Evolutionary conservation across 176 grass and related monocot genomes (phyloP).

Genomic region (Raddia distichophylla): DNA sequence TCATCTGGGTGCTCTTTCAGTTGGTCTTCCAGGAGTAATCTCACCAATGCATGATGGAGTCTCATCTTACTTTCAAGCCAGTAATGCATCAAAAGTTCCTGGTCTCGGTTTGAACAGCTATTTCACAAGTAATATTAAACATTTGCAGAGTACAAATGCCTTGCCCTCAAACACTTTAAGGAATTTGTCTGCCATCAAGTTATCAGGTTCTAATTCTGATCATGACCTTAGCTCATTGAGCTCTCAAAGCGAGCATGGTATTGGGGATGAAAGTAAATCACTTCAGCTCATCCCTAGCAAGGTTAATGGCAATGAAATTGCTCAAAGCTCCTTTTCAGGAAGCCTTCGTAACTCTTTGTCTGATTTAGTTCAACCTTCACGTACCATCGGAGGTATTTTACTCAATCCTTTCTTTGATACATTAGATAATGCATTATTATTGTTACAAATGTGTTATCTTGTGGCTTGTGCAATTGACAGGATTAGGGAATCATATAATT

Average conservation of each 20-base stretch:
- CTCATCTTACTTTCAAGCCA: constrained; percentile 45
- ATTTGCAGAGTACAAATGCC: constrained; percentile 44
- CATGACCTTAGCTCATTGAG: constrained; percentile 59
- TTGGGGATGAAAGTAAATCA: constrained; percentile 51
- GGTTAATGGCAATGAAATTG: constrained; percentile 34
- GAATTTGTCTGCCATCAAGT: constrained; percentile 55
- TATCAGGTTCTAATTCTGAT: constrained; percentile 55
- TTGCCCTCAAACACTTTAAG: constrained; percentile 54
- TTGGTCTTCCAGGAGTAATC: constrained; percentile 58
- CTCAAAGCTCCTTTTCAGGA: constrained; percentile 44
- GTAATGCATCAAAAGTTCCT: constrained; percentile 46
- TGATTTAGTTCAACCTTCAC: constrained; percentile 47
- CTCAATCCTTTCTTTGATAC: not conserved
- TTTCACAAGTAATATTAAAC: constrained; percentile 49
- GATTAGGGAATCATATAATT: constrained; percentile 32
- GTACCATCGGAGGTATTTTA: constrained; percentile 43
- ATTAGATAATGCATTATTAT: not conserved
- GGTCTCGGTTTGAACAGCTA: constrained; percentile 43
- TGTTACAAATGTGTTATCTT: constrained; percentile 35
- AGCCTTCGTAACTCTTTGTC: constrained; percentile 35
- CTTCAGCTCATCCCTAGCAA: constrained; percentile 41
- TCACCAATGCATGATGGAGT: constrained; percentile 55
- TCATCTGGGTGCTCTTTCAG: constrained; percentile 41
- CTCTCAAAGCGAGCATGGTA: constrained; percentile 49
- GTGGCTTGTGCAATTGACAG: constrained; percentile 52